Evolutionary conservation across 441 rosid genomes (phyloP), one percentile per base, ranked within the genome.

Genomic region (Populus hybrid): DNA sequence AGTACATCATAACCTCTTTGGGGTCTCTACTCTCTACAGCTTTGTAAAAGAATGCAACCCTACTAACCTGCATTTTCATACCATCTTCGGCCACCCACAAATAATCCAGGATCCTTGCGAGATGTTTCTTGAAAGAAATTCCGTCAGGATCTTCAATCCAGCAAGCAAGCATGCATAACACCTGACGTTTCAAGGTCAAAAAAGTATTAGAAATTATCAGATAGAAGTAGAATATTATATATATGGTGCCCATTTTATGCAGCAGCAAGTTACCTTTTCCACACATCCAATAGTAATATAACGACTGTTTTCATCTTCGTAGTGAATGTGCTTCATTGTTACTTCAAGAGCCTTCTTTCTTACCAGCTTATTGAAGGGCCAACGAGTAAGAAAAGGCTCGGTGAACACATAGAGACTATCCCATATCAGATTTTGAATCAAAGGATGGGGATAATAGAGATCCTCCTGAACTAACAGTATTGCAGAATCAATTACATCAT

Each of bases 241-340:
- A 31, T 31, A 31, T 4, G 33, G 40, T 7, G 9, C 40, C 40
- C 40, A 1, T 8, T 36, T 8, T 36, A 36, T 36, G 40, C 40
- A 36, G 40, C 40, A 36, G 40, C n/a, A 6, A 42, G 21, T 63
- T 40, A 81, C 84, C 80, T 84, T 84, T 26, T 78, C 82, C 18
- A 82, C 83, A 16, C 83, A 77, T 45, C 83, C 87, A 18, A 84
- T 77, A 64, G 83, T 79, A n/a, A 84, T 84, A 73, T 84, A 84
- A 23, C 81, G 76, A 73, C 83, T 84, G 65, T 68, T 79, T 68
- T 84, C 83, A 59, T 82, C 87, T 75, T 84, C 87, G 33, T 84
- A 28, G 79, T 74, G 77, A 72, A 74, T 71, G 12, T 77, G 84
- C 65, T 82, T 81, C 85, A 88, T 86, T 29, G 88, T 80, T 65